Evolutionary conservation across 1,284 basidiomycete genomes (phyloP), one percentile per base, ranked within the genome.

Genomic region (Boletus hoseneyae): DNA sequence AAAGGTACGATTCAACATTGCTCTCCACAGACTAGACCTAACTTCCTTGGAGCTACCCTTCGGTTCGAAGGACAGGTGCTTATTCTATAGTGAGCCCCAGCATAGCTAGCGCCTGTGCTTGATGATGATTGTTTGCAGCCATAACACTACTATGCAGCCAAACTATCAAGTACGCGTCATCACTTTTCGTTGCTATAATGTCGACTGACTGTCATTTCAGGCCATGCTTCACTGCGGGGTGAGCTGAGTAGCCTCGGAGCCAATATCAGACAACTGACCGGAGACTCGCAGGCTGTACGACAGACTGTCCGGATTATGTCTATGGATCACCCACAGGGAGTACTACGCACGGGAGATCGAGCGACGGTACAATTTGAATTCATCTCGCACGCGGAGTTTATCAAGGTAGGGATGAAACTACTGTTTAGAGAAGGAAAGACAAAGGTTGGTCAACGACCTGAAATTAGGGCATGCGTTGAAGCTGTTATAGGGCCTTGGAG

Each of bases 361-460:
- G 88, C 91, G 5, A 92, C 85, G 3, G 92, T 97, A 12, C 81
- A 83, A 25, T 97, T 97, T 60, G 91, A 95, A 68, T 93, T 94
- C 61, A 88, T 93, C 54, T 86, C 88, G 10, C 88, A 88, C 49
- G 89, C 92, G 1, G 94, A 97, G 72, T 95, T 84, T 65, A 76
- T 97, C 59, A 94, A 93, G 67, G 85, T 86, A 58, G 94, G 94
- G 8, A 92, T 93, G 83, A 90, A 94, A 67, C 76, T 97, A 27
- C 70, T 97, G 15, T 91, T 96, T 66, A 78, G 94, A 42, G 94
- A 97, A 69, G 93, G 93, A 6, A 93, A 92, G 73, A 95, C 93
- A 1, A 96, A 95, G 76, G 91, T 88, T 46, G 19, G 69, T 50
- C 25, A 21, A 47, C 37, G 23, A 37, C 21, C 12, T 47, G 23